Evolutionary conservation across 306 rosid species (phyloP), one percentile per base, ranked within the genome.

Genomic region (Mimosa pudica): DNA sequence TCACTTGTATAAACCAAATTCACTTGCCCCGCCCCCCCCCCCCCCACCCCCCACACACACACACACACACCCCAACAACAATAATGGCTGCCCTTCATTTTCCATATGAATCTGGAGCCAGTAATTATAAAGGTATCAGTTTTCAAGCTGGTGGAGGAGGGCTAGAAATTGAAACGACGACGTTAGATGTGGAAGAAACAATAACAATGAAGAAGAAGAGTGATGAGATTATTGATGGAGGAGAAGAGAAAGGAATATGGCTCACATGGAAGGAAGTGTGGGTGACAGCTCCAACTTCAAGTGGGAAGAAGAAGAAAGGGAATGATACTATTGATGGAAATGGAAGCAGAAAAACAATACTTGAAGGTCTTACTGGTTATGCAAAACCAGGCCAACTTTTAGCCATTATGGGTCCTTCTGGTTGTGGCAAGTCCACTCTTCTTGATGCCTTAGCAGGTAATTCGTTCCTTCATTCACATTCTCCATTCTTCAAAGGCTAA

Each of bases 371-470:
- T 0, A 90, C 81, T 3, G 87, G 90, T 24, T 92, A 82, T 81
- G 97, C 93, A 80, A 87, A 82, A 7, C 91, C 91, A 7, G 97
- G 92, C 1, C 79, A 86, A 74, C 81, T 89, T 13, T 77, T 92
- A 76, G 96, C 97, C 42, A 88, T 92, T 13, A 90, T 92, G 96
- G 97, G 97, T 45, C 95, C 93, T 79, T 90, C 96, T 70, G 93
- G 97, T 20, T 90, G 51, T 80, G 96, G 96, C 60, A 92, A 92
- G 32, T 86, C 93, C 0, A 89, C 93, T 10, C 93, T 92, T 73
- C 86, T 92, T 76, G 94, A 92, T 81, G 69, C 93, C 7, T 75
- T 92, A 79, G 93, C 92, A 71, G 96, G 95, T 83, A 77, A 13
- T 55, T 17, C 24, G 7, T 55, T 55, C 30, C 30, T 55, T 55